Evolutionary conservation across 2,329 filamentous ascomycete genomes (phyloP).

Genomic region (Lachnellula subtilissima): DNA sequence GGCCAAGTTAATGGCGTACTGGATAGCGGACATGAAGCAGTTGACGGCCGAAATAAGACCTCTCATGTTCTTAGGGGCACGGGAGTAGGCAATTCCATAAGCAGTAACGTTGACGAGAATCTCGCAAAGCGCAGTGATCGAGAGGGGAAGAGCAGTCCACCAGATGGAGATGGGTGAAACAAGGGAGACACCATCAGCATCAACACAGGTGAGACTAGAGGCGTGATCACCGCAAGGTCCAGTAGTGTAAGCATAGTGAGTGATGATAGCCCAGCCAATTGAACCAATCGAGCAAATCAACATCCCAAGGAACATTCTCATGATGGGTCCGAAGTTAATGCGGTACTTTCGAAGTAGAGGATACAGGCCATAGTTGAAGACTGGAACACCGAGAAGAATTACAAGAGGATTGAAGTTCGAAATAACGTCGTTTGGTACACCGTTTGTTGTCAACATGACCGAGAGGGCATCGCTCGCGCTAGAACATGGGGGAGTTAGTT

Average conservation of each 20-base stretch:
- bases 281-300: slow-evolving; percentile 57
- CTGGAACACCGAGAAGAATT: slow-evolving; percentile 67
- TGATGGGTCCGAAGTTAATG: slow-evolving; percentile 67
- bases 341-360: slow-evolving; percentile 58
- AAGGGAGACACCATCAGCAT: slow-evolving; percentile 18
- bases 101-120: slow-evolving; percentile 50
- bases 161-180: slow-evolving; percentile 44
- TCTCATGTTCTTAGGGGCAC: slow-evolving; percentile 47
- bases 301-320: slow-evolving; percentile 69
- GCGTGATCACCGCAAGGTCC: slow-evolving; percentile 51
- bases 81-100: slow-evolving; percentile 48
- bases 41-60: slow-evolving; percentile 47
- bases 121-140: slow-evolving; percentile 45
- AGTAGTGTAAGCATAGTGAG: slow-evolving; percentile 58
- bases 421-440: slow-evolving; percentile 73
- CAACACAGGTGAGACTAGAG: slow-evolving; percentile 17
- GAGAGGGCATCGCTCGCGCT: slow-evolving; percentile 43
- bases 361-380: slow-evolving; percentile 65
- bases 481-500: no score
- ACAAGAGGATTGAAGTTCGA: slow-evolving; percentile 71
- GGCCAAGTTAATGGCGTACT: slow-evolving; percentile 42
- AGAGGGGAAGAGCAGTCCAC: slow-evolving; percentile 52
- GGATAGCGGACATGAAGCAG: slow-evolving; percentile 42
- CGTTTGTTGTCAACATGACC: slow-evolving; percentile 60
- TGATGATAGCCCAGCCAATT: slow-evolving; percentile 51